Base-by-base conservation (phyloP, 345 rosid genomes). In the Sisymbrium altissimum region DNA sequence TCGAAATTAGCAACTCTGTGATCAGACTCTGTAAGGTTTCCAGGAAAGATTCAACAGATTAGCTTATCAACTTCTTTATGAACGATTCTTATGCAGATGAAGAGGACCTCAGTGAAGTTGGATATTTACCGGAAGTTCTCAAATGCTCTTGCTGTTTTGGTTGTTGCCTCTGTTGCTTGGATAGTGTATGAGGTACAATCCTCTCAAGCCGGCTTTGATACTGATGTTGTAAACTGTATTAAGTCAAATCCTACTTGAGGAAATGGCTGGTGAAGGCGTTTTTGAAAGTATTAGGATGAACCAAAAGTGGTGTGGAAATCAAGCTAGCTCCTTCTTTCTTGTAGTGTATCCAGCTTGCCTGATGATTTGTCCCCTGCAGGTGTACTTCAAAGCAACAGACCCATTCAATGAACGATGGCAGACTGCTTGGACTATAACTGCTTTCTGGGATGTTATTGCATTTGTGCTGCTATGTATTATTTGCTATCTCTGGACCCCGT, bases 401-500 rank as follows among this genome's bases (percentile, higher is more conserved):
- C 97, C 96, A 62, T 95, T 87, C 83, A 95, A 83, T 65, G 97
- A 95, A 71, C 77, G 89, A 56, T 90, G 99, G 97, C 91, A 82
- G 63, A 85, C 87, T 79, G 97, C 97, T 68, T 95, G 97, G 99
- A 87, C 93, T 48, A 87, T 87, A 78, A 89, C 99, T 58, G 93
- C 96, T 59, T 95, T 90, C 83, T 95, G 97, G 99, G 96, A 95
- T 71, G 68, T 87, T 78, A 85, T 92, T 74, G 86, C 97, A 41
- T 88, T 85, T 73, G 82, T 78, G 49, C 73, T 95, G 80, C 91
- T 92, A 14, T 86, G 91, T 57, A 82, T 92, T 56, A 90, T 95
- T 68, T 95, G 97, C 83, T 86, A 87, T 79, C 96, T 92, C 12
- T 92, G 97, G 99, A 96, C 96, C 50, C 97, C 99, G 52, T 92